phyloP scores from a whole-genome alignment of 768 basidiomycete genomes.

The Lactarius deliciosus region DNA sequence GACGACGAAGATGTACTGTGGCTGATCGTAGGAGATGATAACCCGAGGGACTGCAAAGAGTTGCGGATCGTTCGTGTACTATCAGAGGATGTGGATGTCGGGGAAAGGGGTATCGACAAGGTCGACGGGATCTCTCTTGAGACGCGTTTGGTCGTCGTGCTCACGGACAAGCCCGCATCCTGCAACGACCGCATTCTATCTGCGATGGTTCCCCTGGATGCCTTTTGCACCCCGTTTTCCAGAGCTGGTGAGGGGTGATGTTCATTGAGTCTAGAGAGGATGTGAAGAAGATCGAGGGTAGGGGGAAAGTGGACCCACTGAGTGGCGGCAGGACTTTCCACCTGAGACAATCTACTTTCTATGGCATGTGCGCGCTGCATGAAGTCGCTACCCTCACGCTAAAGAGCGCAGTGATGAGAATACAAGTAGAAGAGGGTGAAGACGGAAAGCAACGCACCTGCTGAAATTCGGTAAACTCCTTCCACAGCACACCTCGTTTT shows the following conservation, averaged over 20 bases:
- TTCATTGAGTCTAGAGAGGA: conserved; percentile 21
- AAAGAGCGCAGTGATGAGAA: background rate
- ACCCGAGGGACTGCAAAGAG: conserved; percentile 26
- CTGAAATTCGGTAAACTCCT: conserved; percentile 64
- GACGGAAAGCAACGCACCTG: conserved; percentile 46
- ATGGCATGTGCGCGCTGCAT: conserved; percentile 44
- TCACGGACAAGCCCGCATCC: conserved; percentile 62
- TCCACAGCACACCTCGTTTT: conserved; percentile 55
- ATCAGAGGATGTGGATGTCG: conserved; percentile 36
- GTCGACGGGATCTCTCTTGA: conserved; percentile 51
- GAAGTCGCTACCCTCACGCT: conserved; percentile 44
- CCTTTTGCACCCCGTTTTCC: conserved; percentile 35
- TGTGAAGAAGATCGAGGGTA: conserved; percentile 17
- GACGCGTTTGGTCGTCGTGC: conserved; percentile 49
- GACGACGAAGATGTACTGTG: conserved; percentile 33
- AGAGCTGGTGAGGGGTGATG: conserved; percentile 23
- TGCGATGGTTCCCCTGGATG: conserved; percentile 64
- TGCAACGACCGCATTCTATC: conserved; percentile 78
- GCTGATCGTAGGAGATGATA: conserved; percentile 31
- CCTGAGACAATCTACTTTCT: conserved; percentile 49
- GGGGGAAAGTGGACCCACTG: conserved; percentile 31
- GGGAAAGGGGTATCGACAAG: conserved; percentile 37
- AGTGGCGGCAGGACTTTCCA: conserved; percentile 41
- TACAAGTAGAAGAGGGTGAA: background rate
- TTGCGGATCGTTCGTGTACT: conserved; percentile 30